Conservation (phyloP, 345 rosid species). For the Arabis hirsuta region DNA sequence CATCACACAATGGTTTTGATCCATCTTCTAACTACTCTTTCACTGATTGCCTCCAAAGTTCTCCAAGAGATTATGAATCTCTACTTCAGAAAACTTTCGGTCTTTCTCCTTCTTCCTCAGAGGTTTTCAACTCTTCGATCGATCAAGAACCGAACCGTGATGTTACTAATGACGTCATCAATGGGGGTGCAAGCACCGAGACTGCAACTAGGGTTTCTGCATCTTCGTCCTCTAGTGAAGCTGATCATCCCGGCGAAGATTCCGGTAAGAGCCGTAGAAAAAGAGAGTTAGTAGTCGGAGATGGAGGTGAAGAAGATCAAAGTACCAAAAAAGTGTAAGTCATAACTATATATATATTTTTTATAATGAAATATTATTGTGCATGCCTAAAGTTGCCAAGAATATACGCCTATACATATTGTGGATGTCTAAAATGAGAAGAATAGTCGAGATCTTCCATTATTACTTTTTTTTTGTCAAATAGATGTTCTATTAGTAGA, state of each 20-base stretch:
- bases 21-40: constrained; percentile 52
- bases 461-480: no score
- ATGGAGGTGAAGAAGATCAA: constrained; percentile 51
- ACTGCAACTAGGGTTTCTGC: constrained; percentile 55
- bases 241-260: constrained; percentile 65
- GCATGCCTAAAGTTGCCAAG: no score
- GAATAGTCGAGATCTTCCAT: no score
- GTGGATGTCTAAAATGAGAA: no score
- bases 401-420: no score
- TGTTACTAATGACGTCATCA: constrained; percentile 31
- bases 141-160: constrained; percentile 46
- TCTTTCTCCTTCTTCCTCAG: constrained; percentile 56
- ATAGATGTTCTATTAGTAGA: no score
- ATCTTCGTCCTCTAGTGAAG: constrained; percentile 68
- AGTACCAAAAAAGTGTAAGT: constrained; percentile 60
- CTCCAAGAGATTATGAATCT: constrained; percentile 55
- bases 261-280: constrained; percentile 55
- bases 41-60: constrained; percentile 62
- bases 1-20: constrained; percentile 41
- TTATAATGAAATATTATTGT: neutral
- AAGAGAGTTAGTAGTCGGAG: constrained; percentile 33
- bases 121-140: constrained; percentile 51
- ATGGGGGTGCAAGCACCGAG: constrained; percentile 40
- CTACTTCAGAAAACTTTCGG: constrained; percentile 55
- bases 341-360: neutral